Conservation (phyloP, 371 early-diverging fungal species). For the Mortierella sp. region DNA sequence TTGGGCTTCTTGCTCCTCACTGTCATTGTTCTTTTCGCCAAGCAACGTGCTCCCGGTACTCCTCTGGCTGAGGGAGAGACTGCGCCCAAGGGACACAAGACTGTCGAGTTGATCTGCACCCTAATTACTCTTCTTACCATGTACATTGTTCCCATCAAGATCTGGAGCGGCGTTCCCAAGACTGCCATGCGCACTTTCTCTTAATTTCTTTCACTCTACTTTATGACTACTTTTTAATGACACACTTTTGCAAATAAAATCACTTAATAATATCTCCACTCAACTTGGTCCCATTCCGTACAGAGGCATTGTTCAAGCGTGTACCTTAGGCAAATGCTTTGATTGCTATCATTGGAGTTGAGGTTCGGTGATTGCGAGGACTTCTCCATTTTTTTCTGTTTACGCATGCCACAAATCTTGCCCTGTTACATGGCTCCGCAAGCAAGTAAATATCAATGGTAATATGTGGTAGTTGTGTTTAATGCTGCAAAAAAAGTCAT, state of each 20-base stretch:
- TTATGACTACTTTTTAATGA: neutral
- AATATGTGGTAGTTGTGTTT: neutral
- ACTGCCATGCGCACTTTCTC: constrained; percentile 53
- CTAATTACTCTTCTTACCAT: constrained; percentile 53
- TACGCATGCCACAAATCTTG: too few relatives aligned
- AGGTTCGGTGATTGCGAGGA: too few relatives aligned
- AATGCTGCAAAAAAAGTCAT: neutral
- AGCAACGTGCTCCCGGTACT: constrained; percentile 47
- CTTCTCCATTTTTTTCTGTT: too few relatives aligned
- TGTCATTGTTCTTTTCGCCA: constrained; percentile 39
- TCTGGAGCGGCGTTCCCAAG: constrained; percentile 53
- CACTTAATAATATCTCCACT: neutral
- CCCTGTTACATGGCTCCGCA: too few relatives aligned
- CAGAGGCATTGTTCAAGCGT: too few relatives aligned
- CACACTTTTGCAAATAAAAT: neutral
- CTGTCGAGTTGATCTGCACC: constrained; percentile 47
- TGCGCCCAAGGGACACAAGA: constrained; percentile 51
- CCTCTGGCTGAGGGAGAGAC: constrained; percentile 45
- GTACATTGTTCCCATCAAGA: constrained; percentile 58
- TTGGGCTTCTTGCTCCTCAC: constrained; percentile 46
- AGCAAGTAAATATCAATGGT: too few relatives aligned
- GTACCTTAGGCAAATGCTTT: too few relatives aligned
- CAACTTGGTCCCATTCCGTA: neutral
- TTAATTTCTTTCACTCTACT: neutral
- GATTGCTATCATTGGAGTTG: too few relatives aligned